phyloP scores from a whole-genome alignment of 257 asterid species.

The Verbascum thapsus region DNA sequence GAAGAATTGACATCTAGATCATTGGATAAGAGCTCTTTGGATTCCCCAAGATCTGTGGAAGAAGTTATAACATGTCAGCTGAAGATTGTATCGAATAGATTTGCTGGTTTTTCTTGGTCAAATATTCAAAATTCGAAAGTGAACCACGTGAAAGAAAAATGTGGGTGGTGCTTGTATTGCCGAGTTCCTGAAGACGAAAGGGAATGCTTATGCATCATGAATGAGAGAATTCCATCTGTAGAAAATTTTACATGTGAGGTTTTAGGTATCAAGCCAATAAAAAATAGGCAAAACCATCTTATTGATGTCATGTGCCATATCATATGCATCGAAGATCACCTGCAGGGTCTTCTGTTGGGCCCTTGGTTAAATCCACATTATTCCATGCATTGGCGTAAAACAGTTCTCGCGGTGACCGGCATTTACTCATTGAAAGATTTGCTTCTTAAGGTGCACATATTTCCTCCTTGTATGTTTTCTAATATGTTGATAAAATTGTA shows the following conservation, averaged over 20 bases:
- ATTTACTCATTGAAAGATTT: constrained; percentile 49
- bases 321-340: constrained; percentile 69
- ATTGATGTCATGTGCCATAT: constrained; percentile 72
- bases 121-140: constrained; percentile 40
- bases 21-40: constrained; percentile 49
- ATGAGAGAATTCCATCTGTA: constrained; percentile 46
- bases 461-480: background rate
- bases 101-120: constrained; percentile 70
- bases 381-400: constrained; percentile 68
- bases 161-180: constrained; percentile 96
- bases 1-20: constrained; percentile 57
- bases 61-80: constrained; percentile 66
- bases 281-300: constrained; percentile 62
- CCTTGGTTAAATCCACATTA: constrained; percentile 87
- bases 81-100: constrained; percentile 64
- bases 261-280: constrained; percentile 48
- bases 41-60: constrained; percentile 53
- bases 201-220: constrained; percentile 71
- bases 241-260: constrained; percentile 58
- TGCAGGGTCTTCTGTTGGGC: constrained; percentile 87
- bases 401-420: constrained; percentile 48
- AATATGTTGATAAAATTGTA: background rate
- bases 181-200: constrained; percentile 63
- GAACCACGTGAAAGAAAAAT: constrained; percentile 64
- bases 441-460: constrained; percentile 62